These are phyloP conservation scores for Zoysia japonica DNA, from an alignment of 176 grass and related monocot species.

Conservation along the genomic window DNA sequence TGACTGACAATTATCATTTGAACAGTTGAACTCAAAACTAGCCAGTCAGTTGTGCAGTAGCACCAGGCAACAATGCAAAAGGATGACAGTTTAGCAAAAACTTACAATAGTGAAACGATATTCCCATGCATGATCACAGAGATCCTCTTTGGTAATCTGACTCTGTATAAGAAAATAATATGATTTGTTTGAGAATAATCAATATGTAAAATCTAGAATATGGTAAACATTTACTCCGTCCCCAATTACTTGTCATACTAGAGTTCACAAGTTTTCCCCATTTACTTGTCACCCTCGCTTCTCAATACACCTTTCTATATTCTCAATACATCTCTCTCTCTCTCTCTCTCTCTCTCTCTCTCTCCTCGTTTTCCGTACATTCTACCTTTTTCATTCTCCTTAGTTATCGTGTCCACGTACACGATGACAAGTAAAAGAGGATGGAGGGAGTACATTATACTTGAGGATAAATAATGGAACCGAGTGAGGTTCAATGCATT, in stretches of 20 bases:
- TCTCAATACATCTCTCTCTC: too few species aligned
- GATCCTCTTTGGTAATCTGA: slow-evolving; percentile 83
- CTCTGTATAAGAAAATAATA: slow-evolving; percentile 50
- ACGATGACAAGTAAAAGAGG: too few species aligned
- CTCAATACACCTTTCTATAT: too few species aligned
- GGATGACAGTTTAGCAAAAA: slow-evolving; percentile 5
- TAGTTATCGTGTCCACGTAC: too few species aligned
- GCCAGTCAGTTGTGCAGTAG: slow-evolving; percentile 36
- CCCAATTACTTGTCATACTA: too few species aligned
- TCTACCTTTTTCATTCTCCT: too few species aligned
- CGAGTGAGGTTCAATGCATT: background rate
- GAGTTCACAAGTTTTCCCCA: too few species aligned
- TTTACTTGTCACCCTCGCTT: too few species aligned
- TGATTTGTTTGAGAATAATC: slow-evolving; percentile 6
- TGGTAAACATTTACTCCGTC: background rate
- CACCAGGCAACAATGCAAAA: slow-evolving; percentile 31
- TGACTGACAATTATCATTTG: slow-evolving; percentile 44
- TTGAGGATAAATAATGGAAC: slow-evolving; percentile 32
- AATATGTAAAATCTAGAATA: slow-evolving; percentile 9
- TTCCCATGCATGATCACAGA: slow-evolving; percentile 85
- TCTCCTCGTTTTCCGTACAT: too few species aligned
- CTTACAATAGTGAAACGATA: slow-evolving; percentile 81
- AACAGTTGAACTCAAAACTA: slow-evolving; percentile 59
- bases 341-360: too few species aligned
- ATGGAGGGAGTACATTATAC: background rate